Conservation (phyloP, 2,329 filamentous ascomycete genomes). For the Seiridium cupressi region DNA sequence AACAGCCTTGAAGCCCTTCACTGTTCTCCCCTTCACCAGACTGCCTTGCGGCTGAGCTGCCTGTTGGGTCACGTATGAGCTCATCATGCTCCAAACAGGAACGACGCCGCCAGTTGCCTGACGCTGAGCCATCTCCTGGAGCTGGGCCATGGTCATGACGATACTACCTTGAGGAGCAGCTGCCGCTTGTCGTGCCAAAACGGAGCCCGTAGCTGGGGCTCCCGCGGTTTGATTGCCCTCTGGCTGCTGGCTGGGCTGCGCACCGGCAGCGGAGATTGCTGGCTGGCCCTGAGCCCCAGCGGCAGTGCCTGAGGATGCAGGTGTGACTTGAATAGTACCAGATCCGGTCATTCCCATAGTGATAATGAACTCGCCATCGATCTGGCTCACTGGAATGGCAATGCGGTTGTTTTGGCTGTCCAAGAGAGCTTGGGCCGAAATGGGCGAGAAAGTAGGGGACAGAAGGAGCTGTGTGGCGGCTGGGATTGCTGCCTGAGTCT, state of each 20-base stretch:
- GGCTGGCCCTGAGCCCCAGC: neutral
- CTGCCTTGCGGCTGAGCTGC: neutral
- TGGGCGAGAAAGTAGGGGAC: constrained; percentile 17
- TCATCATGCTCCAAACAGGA: constrained; percentile 8
- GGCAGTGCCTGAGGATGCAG: neutral
- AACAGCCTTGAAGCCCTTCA: neutral
- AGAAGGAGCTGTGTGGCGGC: constrained; percentile 18
- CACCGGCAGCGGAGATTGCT: neutral
- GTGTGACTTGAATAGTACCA: neutral
- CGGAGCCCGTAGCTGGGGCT: neutral
- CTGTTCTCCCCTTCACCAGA: neutral
- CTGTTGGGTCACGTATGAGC: neutral
- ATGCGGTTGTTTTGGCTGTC: constrained; percentile 17
- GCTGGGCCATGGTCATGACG: constrained; percentile 4
- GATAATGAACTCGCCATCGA: constrained; percentile 19
- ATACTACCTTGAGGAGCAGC: neutral
- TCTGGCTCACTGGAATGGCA: constrained; percentile 16
- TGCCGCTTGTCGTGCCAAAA: neutral
- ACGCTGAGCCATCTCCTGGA: neutral
- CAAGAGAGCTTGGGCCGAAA: constrained; percentile 13
- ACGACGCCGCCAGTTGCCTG: neutral
- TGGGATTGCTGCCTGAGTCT: constrained; percentile 5
- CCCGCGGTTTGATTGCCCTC: neutral
- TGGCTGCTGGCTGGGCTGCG: neutral
- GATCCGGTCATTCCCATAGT: constrained; percentile 16